Percentiles rank a stretch among this genome's conserved stretches.
Evolutionary conservation across 768 basidiomycete genomes (phyloP).

Genomic region (Pleurotus tuber-regium): DNA sequence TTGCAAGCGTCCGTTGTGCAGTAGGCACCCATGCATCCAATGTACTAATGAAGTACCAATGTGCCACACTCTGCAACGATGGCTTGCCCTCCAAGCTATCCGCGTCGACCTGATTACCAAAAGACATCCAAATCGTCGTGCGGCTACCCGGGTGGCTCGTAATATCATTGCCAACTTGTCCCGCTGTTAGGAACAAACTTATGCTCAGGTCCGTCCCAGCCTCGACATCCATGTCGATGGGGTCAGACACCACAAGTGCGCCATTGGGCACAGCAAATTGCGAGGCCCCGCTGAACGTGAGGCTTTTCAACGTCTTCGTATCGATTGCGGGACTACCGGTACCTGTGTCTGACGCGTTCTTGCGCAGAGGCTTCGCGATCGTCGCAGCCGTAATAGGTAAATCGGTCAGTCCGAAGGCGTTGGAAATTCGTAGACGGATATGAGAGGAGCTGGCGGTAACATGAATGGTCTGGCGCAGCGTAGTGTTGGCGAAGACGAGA

Average conservation of each 20-base stretch:
- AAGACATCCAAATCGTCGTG: constrained; percentile 41
- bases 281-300: constrained; percentile 45
- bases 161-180: constrained; percentile 38
- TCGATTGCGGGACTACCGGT: constrained; percentile 34
- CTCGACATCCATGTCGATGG: constrained; percentile 35
- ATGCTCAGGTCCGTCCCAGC: constrained; percentile 39
- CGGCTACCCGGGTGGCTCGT: constrained; percentile 49
- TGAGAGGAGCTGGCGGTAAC: constrained; percentile 35
- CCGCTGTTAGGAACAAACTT: constrained; percentile 36
- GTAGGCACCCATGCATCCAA: constrained; percentile 38
- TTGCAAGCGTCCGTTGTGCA: constrained; percentile 29
- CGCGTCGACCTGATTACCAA: constrained; percentile 36
- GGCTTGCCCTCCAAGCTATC: constrained; percentile 30
- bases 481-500: constrained; percentile 41
- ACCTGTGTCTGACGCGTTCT: constrained; percentile 22
- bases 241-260: constrained; percentile 44
- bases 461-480: constrained; percentile 49
- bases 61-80: constrained; percentile 28
- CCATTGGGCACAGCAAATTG: constrained; percentile 40
- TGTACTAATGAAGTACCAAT: constrained; percentile 44
- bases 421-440: constrained; percentile 46
- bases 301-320: constrained; percentile 27
- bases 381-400: constrained; percentile 44
- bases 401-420: constrained; percentile 42
- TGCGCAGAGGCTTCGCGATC: constrained; percentile 35